phyloP scores from a whole-genome alignment of 805 yeast species.

The Lipomyces kockii region DNA sequence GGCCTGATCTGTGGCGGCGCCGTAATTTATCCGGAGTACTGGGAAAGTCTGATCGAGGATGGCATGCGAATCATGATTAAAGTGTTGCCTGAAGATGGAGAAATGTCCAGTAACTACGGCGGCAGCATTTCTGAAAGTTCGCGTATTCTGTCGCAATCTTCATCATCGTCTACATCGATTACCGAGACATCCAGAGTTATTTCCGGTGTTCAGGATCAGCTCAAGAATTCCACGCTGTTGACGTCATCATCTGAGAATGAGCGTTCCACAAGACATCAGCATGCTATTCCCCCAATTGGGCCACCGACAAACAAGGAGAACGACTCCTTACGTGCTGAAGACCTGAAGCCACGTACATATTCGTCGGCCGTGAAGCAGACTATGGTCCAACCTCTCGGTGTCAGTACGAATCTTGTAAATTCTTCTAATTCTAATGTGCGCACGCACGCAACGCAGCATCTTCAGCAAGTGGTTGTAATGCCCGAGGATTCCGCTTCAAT shows the following conservation, averaged over 20 bases:
- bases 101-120: background rate
- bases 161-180: conserved; percentile 5
- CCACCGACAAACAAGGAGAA: conserved; percentile 19
- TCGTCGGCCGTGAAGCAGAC: conserved; percentile 28
- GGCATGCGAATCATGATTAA: conserved; percentile 30
- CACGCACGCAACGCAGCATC: background rate
- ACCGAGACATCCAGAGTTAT: background rate
- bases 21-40: conserved; percentile 34
- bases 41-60: conserved; percentile 36
- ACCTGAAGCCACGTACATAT: conserved; percentile 22
- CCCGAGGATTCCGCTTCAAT: conserved; percentile 20
- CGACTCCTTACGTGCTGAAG: background rate
- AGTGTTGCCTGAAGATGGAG: conserved; percentile 24
- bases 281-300: conserved; percentile 7
- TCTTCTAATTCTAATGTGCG: background rate
- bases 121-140: conserved; percentile 1
- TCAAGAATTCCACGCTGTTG: background rate
- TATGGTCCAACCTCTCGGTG: conserved; percentile 20
- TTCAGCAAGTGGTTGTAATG: conserved; percentile 23
- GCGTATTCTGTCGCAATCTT: background rate
- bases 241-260: background rate
- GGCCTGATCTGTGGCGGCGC: conserved; percentile 33
- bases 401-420: conserved; percentile 12
- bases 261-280: background rate
- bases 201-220: conserved; percentile 3